Evolutionary conservation across 768 basidiomycete genomes (phyloP).

Genomic region (Rhizopogon rudus): DNA sequence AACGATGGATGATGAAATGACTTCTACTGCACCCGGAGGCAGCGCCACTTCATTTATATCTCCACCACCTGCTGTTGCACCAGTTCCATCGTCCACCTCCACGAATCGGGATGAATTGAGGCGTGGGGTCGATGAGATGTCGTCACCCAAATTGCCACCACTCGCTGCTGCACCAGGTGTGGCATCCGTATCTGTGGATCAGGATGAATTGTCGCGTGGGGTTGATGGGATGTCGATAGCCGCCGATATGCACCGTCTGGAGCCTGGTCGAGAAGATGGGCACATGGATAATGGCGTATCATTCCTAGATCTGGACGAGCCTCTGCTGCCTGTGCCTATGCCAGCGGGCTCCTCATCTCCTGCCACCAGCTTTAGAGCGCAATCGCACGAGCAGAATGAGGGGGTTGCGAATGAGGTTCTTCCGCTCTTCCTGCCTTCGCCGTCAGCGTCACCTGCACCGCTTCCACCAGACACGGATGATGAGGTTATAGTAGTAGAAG

Average conservation of each 20-base stretch:
- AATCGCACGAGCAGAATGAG: conserved; percentile 10
- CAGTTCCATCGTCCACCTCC: not conserved
- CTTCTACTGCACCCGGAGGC: not conserved
- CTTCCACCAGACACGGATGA: conserved; percentile 18
- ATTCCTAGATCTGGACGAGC: conserved; percentile 8
- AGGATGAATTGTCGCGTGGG: conserved; percentile 6
- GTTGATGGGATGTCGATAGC: conserved; percentile 18
- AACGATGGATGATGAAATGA: not conserved
- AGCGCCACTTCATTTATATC: not conserved
- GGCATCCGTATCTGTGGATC: not conserved
- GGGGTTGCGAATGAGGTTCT: conserved; percentile 16
- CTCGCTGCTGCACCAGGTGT: not conserved
- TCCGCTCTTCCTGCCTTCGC: conserved; percentile 49
- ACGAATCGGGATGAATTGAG: not conserved
- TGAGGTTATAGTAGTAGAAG: conserved; percentile 9
- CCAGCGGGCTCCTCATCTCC: conserved; percentile 1
- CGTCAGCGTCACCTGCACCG: conserved; percentile 28
- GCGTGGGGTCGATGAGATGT: conserved; percentile 16
- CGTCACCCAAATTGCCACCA: not conserved
- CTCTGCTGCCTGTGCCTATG: conserved; percentile 3
- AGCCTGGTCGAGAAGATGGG: conserved; percentile 11
- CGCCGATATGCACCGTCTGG: conserved; percentile 6
- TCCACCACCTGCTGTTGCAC: not conserved
- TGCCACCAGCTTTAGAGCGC: conserved; percentile 4
- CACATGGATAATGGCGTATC: conserved; percentile 16